Evolutionary conservation across 805 yeast species (phyloP).

Genomic region (Pichia membranifaciens): DNA sequence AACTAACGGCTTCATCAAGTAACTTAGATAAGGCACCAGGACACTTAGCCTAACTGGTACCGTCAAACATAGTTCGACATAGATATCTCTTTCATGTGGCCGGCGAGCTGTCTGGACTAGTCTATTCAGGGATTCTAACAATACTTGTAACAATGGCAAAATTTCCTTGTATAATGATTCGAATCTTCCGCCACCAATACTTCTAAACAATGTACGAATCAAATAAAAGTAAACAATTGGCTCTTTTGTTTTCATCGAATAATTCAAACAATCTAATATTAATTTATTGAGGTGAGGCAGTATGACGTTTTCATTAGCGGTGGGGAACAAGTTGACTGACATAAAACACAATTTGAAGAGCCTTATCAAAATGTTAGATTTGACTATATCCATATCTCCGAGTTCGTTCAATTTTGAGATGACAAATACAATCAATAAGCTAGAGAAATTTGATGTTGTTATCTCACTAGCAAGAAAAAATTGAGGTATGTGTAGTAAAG

Average conservation of each 20-base stretch:
- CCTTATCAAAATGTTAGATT: slow-evolving; percentile 75
- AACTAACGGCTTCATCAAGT: slow-evolving; percentile 85
- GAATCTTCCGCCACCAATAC: slow-evolving; percentile 95
- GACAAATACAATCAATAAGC: slow-evolving; percentile 71
- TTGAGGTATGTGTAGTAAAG: slow-evolving; percentile 86
- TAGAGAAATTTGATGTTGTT: slow-evolving; percentile 89
- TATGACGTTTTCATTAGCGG: slow-evolving; percentile 78
- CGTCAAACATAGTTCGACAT: slow-evolving; percentile 89
- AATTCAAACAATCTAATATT: slow-evolving; percentile 71
- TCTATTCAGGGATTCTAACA: slow-evolving; percentile 79
- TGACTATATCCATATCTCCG: slow-evolving; percentile 73
- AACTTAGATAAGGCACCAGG: slow-evolving; percentile 84
- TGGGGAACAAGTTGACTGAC: slow-evolving; percentile 90
- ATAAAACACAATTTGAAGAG: slow-evolving; percentile 89
- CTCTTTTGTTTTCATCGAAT: slow-evolving; percentile 80
- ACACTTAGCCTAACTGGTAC: slow-evolving; percentile 95
- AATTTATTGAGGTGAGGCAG: slow-evolving; percentile 82
- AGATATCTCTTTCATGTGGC: slow-evolving; percentile 87
- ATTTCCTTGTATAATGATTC: slow-evolving; percentile 90
- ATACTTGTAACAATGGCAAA: slow-evolving; percentile 80
- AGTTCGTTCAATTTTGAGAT: slow-evolving; percentile 66
- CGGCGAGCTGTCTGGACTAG: slow-evolving; percentile 77
- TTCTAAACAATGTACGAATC: slow-evolving; percentile 82
- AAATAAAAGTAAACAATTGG: slow-evolving; percentile 87
- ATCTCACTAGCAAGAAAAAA: slow-evolving; percentile 89